Evolutionary conservation across 1,284 basidiomycete species (phyloP).

Genomic region (Vanrija humicola): DNA sequence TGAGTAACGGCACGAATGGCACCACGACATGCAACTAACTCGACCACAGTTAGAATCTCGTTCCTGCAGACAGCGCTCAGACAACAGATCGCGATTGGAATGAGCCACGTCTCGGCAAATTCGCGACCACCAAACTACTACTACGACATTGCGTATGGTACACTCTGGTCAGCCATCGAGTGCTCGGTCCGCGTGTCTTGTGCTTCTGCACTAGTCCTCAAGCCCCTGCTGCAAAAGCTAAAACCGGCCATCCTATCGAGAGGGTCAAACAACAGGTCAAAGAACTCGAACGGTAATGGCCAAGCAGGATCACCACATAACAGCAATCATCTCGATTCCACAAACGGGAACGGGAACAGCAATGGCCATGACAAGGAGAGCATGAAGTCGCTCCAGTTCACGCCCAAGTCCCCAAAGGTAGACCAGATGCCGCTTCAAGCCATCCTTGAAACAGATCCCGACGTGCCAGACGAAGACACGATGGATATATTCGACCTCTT

Average conservation of each 20-base stretch:
- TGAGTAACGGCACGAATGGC: background rate
- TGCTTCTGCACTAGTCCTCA: constrained; percentile 44
- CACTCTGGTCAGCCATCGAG: constrained; percentile 47
- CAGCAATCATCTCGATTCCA: background rate
- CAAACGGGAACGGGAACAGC: background rate
- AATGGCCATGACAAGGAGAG: background rate
- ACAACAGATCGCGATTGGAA: constrained; percentile 16
- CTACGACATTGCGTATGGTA: constrained; percentile 38
- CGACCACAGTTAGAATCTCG: constrained; percentile 31
- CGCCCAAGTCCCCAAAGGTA: constrained; percentile 4
- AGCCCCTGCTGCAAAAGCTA: constrained; percentile 42
- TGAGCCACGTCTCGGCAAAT: constrained; percentile 8
- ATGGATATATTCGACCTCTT: constrained; percentile 41
- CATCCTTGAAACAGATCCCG: constrained; percentile 16
- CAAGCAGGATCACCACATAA: no score
- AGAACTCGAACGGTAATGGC: constrained; percentile 1
- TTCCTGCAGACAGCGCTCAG: constrained; percentile 42
- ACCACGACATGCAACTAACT: background rate
- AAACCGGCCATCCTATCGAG: constrained; percentile 22
- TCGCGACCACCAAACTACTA: constrained; percentile 31
- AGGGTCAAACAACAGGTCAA: background rate
- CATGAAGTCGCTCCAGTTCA: background rate
- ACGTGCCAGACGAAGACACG: constrained; percentile 20
- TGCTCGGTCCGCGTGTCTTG: constrained; percentile 45
- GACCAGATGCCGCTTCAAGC: constrained; percentile 16